Percentiles rank a stretch among this genome's conserved stretches.
Evolutionary conservation across 2,329 filamentous ascomycete genomes (phyloP).

Genomic region (Nemania bipapillata): DNA sequence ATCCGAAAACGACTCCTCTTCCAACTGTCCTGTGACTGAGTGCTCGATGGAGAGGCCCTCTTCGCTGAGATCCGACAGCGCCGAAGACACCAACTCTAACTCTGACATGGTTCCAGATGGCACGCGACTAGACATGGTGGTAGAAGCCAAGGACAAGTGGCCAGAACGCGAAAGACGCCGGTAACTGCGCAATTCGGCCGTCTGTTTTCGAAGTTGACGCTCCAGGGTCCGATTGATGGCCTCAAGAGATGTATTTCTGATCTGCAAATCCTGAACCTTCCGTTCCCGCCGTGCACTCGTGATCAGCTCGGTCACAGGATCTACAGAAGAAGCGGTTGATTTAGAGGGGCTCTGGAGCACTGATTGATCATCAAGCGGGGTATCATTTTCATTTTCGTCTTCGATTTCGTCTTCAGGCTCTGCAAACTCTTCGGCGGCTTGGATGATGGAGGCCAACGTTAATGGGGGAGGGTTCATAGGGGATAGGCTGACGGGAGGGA

Average conservation of each 20-base stretch:
- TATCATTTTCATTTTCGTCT: constrained; percentile 52
- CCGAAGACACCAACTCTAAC: constrained; percentile 57
- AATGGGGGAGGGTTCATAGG: constrained; percentile 55
- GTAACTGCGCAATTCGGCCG: constrained; percentile 84
- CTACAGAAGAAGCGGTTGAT: constrained; percentile 63
- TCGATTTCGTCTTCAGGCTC: too few species aligned
- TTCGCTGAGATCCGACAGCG: constrained; percentile 64
- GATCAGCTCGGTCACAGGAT: constrained; percentile 78
- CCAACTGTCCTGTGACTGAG: constrained; percentile 46
- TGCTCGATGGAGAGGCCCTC: constrained; percentile 55
- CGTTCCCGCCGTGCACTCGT: constrained; percentile 90
- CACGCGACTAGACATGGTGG: constrained; percentile 58
- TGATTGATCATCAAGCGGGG: constrained; percentile 48
- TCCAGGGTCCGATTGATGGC: constrained; percentile 96
- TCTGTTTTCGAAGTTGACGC: constrained; percentile 89
- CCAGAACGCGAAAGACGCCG: constrained; percentile 86
- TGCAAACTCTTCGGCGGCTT: constrained; percentile 64
- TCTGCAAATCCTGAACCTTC: constrained; percentile 95
- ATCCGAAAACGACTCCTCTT: constrained; percentile 64
- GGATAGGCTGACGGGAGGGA: constrained; percentile 50
- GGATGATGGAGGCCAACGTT: constrained; percentile 66
- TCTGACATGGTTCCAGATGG: constrained; percentile 58
- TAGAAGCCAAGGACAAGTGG: constrained; percentile 70
- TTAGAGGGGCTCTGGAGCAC: constrained; percentile 68
- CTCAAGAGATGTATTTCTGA: constrained; percentile 92